phyloP scores from a whole-genome alignment of 140 eudicot genomes.

The Cichorium intybus region DNA sequence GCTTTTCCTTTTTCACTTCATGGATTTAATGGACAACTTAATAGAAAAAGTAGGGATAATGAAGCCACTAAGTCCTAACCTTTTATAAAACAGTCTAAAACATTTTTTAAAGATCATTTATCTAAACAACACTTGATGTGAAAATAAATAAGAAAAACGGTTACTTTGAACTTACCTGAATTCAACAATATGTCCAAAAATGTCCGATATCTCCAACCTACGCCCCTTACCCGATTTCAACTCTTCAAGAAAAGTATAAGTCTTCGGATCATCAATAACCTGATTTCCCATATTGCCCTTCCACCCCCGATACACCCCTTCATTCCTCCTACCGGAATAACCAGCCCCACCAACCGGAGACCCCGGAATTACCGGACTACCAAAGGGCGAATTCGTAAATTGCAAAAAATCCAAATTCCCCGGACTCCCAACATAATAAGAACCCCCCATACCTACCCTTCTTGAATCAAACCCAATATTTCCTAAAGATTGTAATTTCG shows the following conservation, averaged over 20 bases:
- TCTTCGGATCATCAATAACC: constrained; percentile 25
- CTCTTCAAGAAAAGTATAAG: constrained; percentile 61
- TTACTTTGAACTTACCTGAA: constrained; percentile 49
- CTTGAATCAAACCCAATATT: constrained; percentile 30
- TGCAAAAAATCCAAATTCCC: constrained; percentile 39
- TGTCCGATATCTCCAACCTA: constrained; percentile 56
- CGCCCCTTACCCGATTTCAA: constrained; percentile 61
- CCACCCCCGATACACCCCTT: constrained; percentile 43
- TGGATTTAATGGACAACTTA: too few relatives aligned
- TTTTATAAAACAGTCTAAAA: too few relatives aligned
- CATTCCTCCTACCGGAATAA: constrained; percentile 42
- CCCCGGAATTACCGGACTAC: constrained; percentile 46
- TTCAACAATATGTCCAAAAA: constrained; percentile 58
- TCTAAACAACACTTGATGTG: neutral
- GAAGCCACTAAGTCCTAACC: too few relatives aligned
- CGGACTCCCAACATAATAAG: constrained; percentile 38
- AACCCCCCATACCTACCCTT: constrained; percentile 27
- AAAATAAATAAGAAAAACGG: neutral
- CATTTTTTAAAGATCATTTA: neutral
- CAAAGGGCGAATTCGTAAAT: constrained; percentile 38
- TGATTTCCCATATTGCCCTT: constrained; percentile 40
- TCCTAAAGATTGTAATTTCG: constrained; percentile 35
- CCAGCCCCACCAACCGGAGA: constrained; percentile 39
- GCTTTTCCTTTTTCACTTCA: too few relatives aligned
- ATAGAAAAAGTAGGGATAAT: too few relatives aligned